phyloP scores from a whole-genome alignment of 2,329 filamentous ascomycete species.

The Ophioceras dolichostomum region DNA sequence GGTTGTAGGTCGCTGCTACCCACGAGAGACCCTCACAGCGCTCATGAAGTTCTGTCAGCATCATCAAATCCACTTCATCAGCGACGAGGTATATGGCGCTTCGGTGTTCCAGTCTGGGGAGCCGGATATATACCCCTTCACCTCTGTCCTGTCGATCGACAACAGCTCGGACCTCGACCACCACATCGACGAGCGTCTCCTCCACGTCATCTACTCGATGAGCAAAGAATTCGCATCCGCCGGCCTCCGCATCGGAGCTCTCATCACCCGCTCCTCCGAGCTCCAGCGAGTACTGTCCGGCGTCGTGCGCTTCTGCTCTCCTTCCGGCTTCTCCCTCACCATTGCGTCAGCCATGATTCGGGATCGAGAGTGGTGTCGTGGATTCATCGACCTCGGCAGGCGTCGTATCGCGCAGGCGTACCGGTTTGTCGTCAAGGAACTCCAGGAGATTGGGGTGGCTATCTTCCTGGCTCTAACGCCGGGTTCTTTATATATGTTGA shows the following conservation, averaged over 20 bases:
- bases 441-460: constrained; percentile 29
- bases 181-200: constrained; percentile 30
- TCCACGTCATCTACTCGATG: constrained; percentile 36
- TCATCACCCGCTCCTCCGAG: constrained; percentile 25
- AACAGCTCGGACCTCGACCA: constrained; percentile 7
- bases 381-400: constrained; percentile 25
- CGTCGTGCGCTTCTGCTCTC: constrained; percentile 31
- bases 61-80: constrained; percentile 38
- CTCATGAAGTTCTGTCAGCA: constrained; percentile 36
- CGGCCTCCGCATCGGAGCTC: constrained; percentile 35
- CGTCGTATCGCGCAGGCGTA: constrained; percentile 24
- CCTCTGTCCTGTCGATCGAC: constrained; percentile 34
- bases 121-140: constrained; percentile 23
- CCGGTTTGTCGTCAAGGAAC: constrained; percentile 20
- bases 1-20: constrained; percentile 23
- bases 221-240: constrained; percentile 39
- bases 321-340: constrained; percentile 29
- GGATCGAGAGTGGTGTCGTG: constrained; percentile 28
- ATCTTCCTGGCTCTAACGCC: constrained; percentile 35
- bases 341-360: constrained; percentile 31
- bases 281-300: constrained; percentile 22
- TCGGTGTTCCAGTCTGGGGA: constrained; percentile 30
- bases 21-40: constrained; percentile 24
- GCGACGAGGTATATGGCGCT: constrained; percentile 46
- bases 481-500: constrained; percentile 46